Percentiles rank a stretch among this genome's conserved stretches.
Conservation (phyloP, 2,329 filamentous ascomycete species). For the Cladophialophora chaetospira region DNA sequence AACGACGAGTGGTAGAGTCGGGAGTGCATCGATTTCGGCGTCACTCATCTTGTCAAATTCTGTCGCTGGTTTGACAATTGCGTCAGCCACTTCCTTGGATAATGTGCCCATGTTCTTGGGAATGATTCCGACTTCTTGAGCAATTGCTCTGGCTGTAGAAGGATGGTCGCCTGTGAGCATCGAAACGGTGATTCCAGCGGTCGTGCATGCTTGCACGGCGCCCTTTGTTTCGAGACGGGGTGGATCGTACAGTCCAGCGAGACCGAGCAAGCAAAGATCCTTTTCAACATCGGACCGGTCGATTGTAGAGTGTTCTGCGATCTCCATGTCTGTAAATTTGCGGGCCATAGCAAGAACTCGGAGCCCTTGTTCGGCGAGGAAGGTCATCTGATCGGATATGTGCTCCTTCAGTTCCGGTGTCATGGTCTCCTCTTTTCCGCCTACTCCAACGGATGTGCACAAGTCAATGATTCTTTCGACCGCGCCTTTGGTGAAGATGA, state of each 20-base stretch:
- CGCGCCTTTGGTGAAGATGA: slow-evolving; percentile 63
- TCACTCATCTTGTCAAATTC: slow-evolving; percentile 59
- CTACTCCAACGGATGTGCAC: slow-evolving; percentile 52
- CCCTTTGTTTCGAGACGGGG: slow-evolving; percentile 61
- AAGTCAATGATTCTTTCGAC: slow-evolving; percentile 62
- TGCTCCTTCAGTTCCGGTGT: slow-evolving; percentile 36
- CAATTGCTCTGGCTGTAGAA: slow-evolving; percentile 59
- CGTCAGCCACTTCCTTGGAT: slow-evolving; percentile 48
- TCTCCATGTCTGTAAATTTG: slow-evolving; percentile 35
- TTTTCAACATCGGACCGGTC: slow-evolving; percentile 55
- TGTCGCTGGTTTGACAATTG: slow-evolving; percentile 58
- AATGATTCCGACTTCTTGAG: slow-evolving; percentile 60
- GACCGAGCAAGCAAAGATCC: slow-evolving; percentile 58
- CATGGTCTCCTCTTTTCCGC: slow-evolving; percentile 44
- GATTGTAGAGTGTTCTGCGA: slow-evolving; percentile 38
- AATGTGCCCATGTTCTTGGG: slow-evolving; percentile 49
- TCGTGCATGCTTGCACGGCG: slow-evolving; percentile 56
- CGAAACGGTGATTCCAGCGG: slow-evolving; percentile 59
- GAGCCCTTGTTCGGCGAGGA: slow-evolving; percentile 60
- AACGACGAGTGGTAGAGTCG: slow-evolving; percentile 76
- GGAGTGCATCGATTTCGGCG: slow-evolving; percentile 63
- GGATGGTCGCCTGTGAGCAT: slow-evolving; percentile 62
- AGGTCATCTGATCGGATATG: slow-evolving; percentile 58
- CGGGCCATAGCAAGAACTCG: slow-evolving; percentile 62
- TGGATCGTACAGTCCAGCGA: slow-evolving; percentile 64